phyloP scores from a whole-genome alignment of 441 rosid species.

The Jatropha multifida region DNA sequence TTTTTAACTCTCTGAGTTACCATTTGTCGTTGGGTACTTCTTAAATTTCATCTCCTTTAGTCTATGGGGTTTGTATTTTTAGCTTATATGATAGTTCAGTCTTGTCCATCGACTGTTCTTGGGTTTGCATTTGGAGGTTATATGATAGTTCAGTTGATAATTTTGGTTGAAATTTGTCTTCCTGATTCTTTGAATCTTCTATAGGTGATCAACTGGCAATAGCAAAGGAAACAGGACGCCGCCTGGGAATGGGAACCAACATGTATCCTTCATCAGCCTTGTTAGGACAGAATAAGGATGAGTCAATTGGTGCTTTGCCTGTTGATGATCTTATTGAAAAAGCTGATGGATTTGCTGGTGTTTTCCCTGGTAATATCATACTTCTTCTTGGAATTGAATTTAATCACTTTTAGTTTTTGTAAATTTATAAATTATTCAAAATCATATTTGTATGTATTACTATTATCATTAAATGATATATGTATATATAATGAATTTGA shows the following conservation, averaged over 20 bases:
- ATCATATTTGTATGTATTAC: too few relatives aligned
- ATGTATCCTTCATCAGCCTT: conserved; percentile 97
- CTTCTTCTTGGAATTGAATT: too few relatives aligned
- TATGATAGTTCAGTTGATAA: not conserved
- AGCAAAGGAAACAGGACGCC: conserved; percentile 95
- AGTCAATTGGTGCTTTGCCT: conserved; percentile 74
- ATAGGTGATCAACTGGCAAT: conserved; percentile 96
- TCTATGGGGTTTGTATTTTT: too few relatives aligned
- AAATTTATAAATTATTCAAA: too few relatives aligned
- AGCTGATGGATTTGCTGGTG: conserved; percentile 99
- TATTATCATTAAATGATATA: too few relatives aligned
- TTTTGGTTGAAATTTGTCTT: conserved; percentile 1
- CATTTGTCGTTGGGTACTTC: not conserved
- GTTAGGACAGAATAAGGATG: conserved; percentile 86
- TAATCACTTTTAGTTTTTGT: too few relatives aligned
- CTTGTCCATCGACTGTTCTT: not conserved
- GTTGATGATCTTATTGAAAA: conserved; percentile 92
- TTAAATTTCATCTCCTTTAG: not conserved
- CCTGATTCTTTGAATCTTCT: conserved; percentile 19
- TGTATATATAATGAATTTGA: too few relatives aligned
- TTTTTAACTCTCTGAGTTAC: not conserved
- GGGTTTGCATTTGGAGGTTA: too few relatives aligned
- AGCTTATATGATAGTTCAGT: not conserved
- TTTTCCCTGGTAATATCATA: conserved; percentile 74
- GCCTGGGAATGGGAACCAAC: conserved; percentile 98